phyloP scores from a whole-genome alignment of 257 asterid genomes.

The Anisodus tanguticus region DNA sequence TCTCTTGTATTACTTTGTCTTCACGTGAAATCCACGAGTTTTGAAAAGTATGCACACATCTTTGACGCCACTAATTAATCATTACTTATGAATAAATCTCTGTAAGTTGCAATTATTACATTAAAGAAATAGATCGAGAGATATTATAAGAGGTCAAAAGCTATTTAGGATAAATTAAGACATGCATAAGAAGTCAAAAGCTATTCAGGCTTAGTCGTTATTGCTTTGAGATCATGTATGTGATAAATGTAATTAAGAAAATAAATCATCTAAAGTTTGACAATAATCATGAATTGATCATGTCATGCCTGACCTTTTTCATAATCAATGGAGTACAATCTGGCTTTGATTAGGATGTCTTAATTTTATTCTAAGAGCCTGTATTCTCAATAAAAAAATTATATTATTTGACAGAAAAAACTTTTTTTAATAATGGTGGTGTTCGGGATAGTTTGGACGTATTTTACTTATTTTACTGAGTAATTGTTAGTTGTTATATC shows the following conservation, averaged over 20 bases:
- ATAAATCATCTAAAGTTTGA: neutral
- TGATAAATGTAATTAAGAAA: neutral
- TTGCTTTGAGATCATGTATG: neutral
- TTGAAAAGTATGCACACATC: no score
- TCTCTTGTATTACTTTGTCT: neutral
- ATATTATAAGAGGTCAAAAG: neutral
- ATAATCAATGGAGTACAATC: neutral
- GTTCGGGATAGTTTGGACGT: no score
- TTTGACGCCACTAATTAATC: neutral
- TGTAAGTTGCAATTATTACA: no score
- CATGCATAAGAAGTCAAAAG: neutral
- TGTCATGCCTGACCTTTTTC: neutral
- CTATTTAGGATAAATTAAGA: no score
- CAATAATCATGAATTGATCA: neutral
- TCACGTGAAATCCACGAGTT: neutral
- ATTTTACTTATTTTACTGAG: no score
- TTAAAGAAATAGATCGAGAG: neutral
- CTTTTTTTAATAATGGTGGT: no score
- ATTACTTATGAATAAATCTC: neutral
- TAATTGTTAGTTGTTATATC: no score
- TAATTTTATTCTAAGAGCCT: neutral
- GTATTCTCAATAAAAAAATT: no score
- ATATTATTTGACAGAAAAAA: no score
- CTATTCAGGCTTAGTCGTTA: neutral
- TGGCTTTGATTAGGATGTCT: neutral